Evolutionary conservation across 2,329 filamentous ascomycete species (phyloP), one percentile per base, ranked within the genome.

Genomic region (Aspergillus latus): DNA sequence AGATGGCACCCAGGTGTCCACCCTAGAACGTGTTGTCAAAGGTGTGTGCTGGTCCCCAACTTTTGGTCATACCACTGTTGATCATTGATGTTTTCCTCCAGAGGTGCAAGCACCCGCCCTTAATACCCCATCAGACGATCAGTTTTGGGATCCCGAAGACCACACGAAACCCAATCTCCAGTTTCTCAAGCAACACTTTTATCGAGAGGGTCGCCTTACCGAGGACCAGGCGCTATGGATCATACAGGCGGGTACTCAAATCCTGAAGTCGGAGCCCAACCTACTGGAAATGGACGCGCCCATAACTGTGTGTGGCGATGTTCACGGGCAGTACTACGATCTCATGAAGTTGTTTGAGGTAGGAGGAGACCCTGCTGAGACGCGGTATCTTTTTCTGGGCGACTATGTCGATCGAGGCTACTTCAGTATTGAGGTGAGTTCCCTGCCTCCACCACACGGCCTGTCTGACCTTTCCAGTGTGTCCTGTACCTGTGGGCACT

Each of bases 341-440:
- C 78, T 99, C 72, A 99, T 99, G 94, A 99, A 99, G 82, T 83
- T 99, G 34, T 99, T 99, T 70, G 94, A 99, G 76, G 94, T 99
- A 50, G 94, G 94, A 64, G 94, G 94, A 62, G 94, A 99, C 74
- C 94, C 94, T 40, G 86, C 93, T 52, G 94, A 99, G 78, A 99
- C 94, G 30, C 82, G 94, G 70, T 99, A 99, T 76, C 85, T 99
- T 58, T 99, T 99, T 78, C 80, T 99, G 62, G 94, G 94, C 59
- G 94, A 99, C 77, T 99, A 99, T 72, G 94, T 99, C 63, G 94
- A 99, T 74, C 85, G 94, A 74, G 94, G 94, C 52, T 99, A 99
- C 78, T 99, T 97, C 77, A 97, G 92, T 74, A 97, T 99, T 72
- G 94, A 99, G 80, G 84, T 86, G 67, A 57, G 76, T 65, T 30